Evolutionary conservation across 139 green algal species (phyloP).

Genomic region (Edaphochlamys debaryana): DNA sequence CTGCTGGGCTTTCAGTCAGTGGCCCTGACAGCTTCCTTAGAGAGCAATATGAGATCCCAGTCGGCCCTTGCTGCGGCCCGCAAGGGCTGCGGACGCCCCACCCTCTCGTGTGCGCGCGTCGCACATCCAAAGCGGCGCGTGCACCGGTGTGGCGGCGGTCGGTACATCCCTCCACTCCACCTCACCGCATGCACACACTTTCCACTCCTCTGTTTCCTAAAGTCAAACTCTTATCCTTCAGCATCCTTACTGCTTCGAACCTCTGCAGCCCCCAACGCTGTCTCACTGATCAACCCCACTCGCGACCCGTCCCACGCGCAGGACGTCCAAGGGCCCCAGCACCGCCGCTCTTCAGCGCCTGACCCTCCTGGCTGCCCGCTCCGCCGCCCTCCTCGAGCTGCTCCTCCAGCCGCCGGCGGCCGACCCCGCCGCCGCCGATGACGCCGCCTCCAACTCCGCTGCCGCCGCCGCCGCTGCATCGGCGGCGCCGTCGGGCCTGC

Average conservation of each 20-base stretch:
- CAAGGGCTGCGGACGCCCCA: background rate
- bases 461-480: background rate
- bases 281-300: too few species aligned
- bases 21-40: conserved; percentile 54
- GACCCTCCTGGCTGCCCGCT: background rate
- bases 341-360: conserved; percentile 1
- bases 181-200: background rate
- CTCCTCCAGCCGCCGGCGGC: conserved; percentile 11
- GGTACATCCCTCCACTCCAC: too few species aligned
- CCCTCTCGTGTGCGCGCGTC: background rate
- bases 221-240: too few species aligned
- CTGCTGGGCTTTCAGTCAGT: conserved; percentile 35
- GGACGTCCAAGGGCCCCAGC: conserved; percentile 1
- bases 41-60: conserved; percentile 46
- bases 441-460: background rate
- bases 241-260: too few species aligned
- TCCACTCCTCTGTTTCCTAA: too few species aligned
- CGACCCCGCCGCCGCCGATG: too few species aligned
- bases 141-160: background rate
- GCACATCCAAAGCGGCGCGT: background rate
- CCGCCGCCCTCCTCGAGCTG: conserved; percentile 37
- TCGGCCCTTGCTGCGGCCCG: background rate
- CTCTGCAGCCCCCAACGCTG: too few species aligned
- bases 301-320: too few species aligned
- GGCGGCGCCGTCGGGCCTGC: background rate